Conservation (phyloP, 75 land plant species). For the Pinus tabuliformis region DNA sequence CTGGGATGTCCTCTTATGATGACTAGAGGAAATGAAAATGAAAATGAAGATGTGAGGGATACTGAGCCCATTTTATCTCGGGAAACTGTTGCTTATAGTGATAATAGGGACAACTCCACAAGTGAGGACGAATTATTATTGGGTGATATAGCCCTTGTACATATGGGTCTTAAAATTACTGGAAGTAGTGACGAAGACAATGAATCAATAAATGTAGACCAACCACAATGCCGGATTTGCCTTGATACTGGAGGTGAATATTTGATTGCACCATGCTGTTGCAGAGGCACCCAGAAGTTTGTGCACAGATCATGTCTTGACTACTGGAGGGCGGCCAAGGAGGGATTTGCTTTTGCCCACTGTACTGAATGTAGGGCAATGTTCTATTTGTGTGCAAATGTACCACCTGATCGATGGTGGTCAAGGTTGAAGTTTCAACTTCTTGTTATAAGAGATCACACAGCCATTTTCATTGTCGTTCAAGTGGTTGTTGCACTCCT, state of each 20-base stretch:
- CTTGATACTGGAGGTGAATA: constrained; percentile 92
- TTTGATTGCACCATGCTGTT: constrained; percentile 86
- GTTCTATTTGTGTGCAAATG: constrained; percentile 84
- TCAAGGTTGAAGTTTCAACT: constrained; percentile 81
- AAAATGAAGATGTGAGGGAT: constrained; percentile 4
- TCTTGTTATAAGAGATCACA: constrained; percentile 87
- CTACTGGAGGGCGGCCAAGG: constrained; percentile 96
- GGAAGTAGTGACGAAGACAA: constrained; percentile 29
- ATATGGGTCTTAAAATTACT: constrained; percentile 11
- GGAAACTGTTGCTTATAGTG: neutral
- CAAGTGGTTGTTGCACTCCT: constrained; percentile 90
- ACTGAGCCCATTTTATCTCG: constrained; percentile 2
- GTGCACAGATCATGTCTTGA: constrained; percentile 97
- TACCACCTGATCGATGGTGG: constrained; percentile 95
- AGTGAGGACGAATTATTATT: neutral
- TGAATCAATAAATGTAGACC: no score
- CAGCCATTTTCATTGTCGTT: constrained; percentile 70
- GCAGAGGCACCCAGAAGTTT: constrained; percentile 93
- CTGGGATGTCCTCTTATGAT: neutral
- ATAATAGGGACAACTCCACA: neutral
- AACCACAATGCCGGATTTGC: no score
- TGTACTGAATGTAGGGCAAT: constrained; percentile 90
- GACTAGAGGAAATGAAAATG: constrained; percentile 4
- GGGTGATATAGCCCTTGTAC: constrained; percentile 6
- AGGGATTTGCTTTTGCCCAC: constrained; percentile 96